phyloP scores from a whole-genome alignment of 2,329 filamentous ascomycete species.

The Monilinia fructigena region DNA sequence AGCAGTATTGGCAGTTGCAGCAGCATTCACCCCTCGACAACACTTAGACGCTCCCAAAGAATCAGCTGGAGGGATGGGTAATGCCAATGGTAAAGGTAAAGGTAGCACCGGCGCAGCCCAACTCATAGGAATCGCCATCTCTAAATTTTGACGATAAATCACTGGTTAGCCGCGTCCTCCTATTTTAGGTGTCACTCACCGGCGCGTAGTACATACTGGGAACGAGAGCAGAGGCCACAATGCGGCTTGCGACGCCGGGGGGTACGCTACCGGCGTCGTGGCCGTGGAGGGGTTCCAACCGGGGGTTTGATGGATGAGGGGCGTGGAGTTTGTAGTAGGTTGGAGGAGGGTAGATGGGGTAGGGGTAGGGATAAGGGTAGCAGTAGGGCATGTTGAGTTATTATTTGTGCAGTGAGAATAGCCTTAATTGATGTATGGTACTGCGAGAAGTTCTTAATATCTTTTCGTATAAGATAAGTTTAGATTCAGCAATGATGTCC shows the following conservation, averaged over 20 bases:
- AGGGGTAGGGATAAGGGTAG: neutral
- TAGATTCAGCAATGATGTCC: neutral
- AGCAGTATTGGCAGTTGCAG: no score
- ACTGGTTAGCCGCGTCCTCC: neutral
- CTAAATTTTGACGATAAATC: no score
- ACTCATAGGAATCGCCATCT: no score
- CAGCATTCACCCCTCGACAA: no score
- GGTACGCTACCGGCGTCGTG: neutral
- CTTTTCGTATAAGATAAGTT: no score
- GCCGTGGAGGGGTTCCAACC: neutral
- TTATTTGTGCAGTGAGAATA: neutral
- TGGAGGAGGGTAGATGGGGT: neutral
- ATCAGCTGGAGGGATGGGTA: accelerated
- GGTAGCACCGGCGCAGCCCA: neutral
- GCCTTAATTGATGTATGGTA: neutral
- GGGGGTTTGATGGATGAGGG: neutral
- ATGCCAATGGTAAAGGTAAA: neutral
- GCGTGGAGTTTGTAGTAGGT: neutral
- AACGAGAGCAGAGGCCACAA: neutral
- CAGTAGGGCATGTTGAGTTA: neutral
- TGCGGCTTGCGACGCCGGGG: neutral
- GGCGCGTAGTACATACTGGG: slow-evolving; percentile 8
- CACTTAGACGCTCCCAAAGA: neutral
- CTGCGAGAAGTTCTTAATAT: no score
- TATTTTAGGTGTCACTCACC: neutral